These are phyloP conservation scores for Cladosporium sp. DNA, from an alignment of 2,329 filamentous ascomycete genomes.

Conservation along the genomic window DNA sequence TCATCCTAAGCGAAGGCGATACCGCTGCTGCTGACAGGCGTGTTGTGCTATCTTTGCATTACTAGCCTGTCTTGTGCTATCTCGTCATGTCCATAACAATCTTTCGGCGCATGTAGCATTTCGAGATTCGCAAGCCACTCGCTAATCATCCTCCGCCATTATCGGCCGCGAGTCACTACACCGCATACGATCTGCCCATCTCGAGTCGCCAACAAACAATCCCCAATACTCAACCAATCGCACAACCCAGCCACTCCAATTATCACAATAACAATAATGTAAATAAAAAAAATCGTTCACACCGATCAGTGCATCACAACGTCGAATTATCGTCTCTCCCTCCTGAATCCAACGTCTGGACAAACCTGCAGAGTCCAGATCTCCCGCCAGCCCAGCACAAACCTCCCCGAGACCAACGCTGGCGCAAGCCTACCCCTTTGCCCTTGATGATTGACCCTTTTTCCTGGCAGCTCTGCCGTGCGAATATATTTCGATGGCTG, in stretches of 20 bases:
- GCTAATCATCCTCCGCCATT: neutral
- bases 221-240: neutral
- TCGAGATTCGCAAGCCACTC: neutral
- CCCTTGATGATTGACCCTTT: neutral
- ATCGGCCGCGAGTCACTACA: slow-evolving; percentile 3
- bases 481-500: neutral
- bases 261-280: neutral
- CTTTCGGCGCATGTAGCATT: neutral
- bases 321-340: neutral
- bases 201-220: neutral
- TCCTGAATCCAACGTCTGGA: slow-evolving; percentile 9
- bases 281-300: neutral
- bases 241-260: neutral
- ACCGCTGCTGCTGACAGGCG: neutral
- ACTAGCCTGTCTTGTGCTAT: neutral
- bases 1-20: neutral
- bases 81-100: neutral
- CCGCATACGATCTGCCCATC: neutral
- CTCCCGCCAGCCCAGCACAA: slow-evolving; percentile 18
- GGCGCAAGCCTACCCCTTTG: neutral
- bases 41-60: neutral
- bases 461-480: neutral
- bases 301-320: neutral
- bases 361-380: slow-evolving; percentile 21
- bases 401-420: neutral